Conservation (phyloP, 345 rosid genomes). For the Citrus reticulata region DNA sequence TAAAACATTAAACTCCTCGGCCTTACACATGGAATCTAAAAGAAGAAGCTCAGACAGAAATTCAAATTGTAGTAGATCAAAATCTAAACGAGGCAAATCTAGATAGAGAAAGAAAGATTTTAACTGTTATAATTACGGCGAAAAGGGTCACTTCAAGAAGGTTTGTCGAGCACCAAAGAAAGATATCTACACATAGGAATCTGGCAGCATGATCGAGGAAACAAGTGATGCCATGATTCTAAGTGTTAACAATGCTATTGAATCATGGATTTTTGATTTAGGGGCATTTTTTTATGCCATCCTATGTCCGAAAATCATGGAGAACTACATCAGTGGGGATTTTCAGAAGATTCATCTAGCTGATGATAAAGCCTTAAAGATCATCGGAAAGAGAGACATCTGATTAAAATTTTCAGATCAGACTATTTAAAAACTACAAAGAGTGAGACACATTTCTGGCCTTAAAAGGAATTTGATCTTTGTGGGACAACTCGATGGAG, state of each 20-base stretch:
- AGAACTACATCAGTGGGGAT: not conserved
- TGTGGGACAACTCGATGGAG: not conserved
- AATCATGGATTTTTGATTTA: not conserved
- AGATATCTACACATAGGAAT: not conserved
- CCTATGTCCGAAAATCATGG: not conserved
- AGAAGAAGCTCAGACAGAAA: not conserved
- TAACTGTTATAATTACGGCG: no score
- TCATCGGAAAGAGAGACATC: not conserved
- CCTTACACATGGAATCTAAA: not conserved
- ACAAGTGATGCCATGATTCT: not conserved
- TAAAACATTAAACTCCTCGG: not conserved
- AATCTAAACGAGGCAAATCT: not conserved
- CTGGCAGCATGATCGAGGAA: not conserved
- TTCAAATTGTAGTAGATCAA: not conserved
- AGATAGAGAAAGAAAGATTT: not conserved
- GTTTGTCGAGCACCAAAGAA: not conserved
- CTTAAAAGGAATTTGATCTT: not conserved
- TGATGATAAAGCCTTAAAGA: not conserved
- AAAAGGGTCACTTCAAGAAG: not conserved
- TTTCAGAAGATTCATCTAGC: not conserved
- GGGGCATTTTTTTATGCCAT: not conserved
- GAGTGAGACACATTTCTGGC: not conserved
- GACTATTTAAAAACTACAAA: not conserved
- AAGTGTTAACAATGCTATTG: not conserved
- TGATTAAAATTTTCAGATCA: not conserved